Percentiles rank a stretch among this genome's conserved stretches.
These are phyloP conservation scores for Kluyveromyces sp. DNA, from an alignment of 1,139 yeast species.

Conservation along the genomic window DNA sequence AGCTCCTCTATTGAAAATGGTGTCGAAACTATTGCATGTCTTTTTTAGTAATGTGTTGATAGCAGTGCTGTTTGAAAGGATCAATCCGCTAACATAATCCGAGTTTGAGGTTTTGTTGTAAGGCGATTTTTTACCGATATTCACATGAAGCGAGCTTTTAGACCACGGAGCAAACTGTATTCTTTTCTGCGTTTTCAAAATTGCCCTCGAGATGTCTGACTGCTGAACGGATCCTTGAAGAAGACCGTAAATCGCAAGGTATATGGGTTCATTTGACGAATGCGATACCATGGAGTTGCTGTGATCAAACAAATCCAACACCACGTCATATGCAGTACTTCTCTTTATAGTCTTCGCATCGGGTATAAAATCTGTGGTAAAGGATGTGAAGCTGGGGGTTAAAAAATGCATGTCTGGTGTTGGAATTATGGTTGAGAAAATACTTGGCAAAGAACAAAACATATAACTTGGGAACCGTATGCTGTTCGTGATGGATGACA, in stretches of 20 bases:
- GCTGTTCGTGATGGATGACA: conserved; percentile 81
- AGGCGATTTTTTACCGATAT: conserved; percentile 70
- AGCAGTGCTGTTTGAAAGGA: conserved; percentile 73
- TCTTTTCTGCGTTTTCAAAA: conserved; percentile 69
- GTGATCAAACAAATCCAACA: conserved; percentile 75
- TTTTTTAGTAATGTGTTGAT: conserved; percentile 59
- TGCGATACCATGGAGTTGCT: conserved; percentile 61
- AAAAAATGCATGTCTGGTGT: conserved; percentile 86
- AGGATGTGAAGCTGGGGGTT: conserved; percentile 84
- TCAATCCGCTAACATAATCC: conserved; percentile 55
- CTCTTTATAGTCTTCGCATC: conserved; percentile 56
- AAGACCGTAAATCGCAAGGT: conserved; percentile 68
- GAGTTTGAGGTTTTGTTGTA: conserved; percentile 34
- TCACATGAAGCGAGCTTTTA: conserved; percentile 71
- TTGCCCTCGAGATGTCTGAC: conserved; percentile 71
- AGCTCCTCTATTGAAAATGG: conserved; percentile 72
- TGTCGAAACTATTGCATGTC: conserved; percentile 71
- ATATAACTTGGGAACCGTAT: conserved; percentile 87
- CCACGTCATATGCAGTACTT: conserved; percentile 76
- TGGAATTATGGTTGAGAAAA: conserved; percentile 77
- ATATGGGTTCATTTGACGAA: conserved; percentile 46
- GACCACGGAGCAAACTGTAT: conserved; percentile 84
- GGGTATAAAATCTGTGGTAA: conserved; percentile 55
- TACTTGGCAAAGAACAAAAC: conserved; percentile 79
- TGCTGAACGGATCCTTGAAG: conserved; percentile 71